Conservation (phyloP, 2,329 filamentous ascomycete species). For the Penicillium frequentans region DNA sequence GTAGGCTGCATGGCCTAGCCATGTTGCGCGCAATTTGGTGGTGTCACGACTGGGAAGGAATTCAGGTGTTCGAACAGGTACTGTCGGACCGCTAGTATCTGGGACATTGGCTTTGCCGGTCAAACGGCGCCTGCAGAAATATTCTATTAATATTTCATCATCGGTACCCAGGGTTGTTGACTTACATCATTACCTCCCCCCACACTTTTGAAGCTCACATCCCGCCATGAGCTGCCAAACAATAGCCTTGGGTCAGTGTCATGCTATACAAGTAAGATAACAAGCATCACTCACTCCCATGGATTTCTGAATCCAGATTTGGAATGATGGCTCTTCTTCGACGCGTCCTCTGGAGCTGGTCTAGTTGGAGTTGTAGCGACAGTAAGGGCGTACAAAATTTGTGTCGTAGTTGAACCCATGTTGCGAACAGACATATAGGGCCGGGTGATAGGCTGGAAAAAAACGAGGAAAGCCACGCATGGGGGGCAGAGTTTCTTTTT, state of each 20-base stretch:
- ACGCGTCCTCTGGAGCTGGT: constrained; percentile 40
- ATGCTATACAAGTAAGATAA: background rate
- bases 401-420: constrained; percentile 38
- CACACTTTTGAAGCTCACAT: constrained; percentile 13
- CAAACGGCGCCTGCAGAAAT: constrained; percentile 41
- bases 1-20: constrained; percentile 94
- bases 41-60: constrained; percentile 65
- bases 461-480: constrained; percentile 26
- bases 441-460: constrained; percentile 16
- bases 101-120: constrained; percentile 55
- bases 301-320: constrained; percentile 43
- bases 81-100: constrained; percentile 64
- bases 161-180: background rate
- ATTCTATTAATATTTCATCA: background rate
- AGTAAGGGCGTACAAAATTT: constrained; percentile 43
- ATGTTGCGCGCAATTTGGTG: constrained; percentile 73
- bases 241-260: constrained; percentile 11
- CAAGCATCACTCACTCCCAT: constrained; percentile 38
- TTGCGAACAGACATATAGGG: constrained; percentile 24
- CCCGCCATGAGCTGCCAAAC: constrained; percentile 18
- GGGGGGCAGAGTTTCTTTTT: background rate
- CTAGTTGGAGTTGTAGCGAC: constrained; percentile 36
- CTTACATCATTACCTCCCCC: constrained; percentile 22
- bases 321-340: constrained; percentile 41
- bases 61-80: constrained; percentile 64